Percentiles rank a stretch among this genome's conserved stretches.
Conservation (phyloP, 441 rosid genomes). For the Arabidopsis hybrid region DNA sequence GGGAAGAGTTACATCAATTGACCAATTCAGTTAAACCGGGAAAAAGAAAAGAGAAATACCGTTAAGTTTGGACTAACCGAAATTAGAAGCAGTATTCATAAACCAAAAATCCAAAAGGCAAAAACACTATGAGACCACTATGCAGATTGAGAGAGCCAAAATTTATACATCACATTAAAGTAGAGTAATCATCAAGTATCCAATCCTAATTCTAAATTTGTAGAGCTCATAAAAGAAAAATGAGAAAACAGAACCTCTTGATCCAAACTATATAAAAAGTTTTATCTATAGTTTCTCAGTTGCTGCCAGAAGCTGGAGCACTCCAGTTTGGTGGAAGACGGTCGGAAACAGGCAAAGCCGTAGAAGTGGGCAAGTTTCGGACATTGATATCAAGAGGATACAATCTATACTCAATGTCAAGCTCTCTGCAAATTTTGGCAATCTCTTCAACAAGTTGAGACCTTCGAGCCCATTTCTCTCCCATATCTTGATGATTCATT, state of each 20-base stretch:
- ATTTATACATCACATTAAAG: slow-evolving; percentile 16
- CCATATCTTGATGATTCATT: slow-evolving; percentile 74
- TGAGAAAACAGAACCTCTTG: slow-evolving; percentile 4
- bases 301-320: slow-evolving; percentile 36
- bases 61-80: background rate
- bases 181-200: slow-evolving; percentile 17
- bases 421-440: slow-evolving; percentile 61
- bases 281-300: slow-evolving; percentile 27
- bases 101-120: too few relatives aligned
- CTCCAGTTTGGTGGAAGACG: slow-evolving; percentile 61
- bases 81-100: too few relatives aligned
- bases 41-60: background rate
- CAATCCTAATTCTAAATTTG: slow-evolving; percentile 26
- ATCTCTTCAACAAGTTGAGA: slow-evolving; percentile 66
- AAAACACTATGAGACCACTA: background rate
- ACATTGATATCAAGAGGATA: slow-evolving; percentile 65
- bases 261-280: slow-evolving; percentile 3
- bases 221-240: background rate
- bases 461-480: slow-evolving; percentile 62
- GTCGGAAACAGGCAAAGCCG: slow-evolving; percentile 49
- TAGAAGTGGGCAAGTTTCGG: slow-evolving; percentile 47
- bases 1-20: background rate
- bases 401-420: slow-evolving; percentile 61
- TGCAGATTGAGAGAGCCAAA: slow-evolving; percentile 10
- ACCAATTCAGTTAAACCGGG: background rate